phyloP scores from a whole-genome alignment of 1,284 basidiomycete species.

The Cryptococcus sp. region DNA sequence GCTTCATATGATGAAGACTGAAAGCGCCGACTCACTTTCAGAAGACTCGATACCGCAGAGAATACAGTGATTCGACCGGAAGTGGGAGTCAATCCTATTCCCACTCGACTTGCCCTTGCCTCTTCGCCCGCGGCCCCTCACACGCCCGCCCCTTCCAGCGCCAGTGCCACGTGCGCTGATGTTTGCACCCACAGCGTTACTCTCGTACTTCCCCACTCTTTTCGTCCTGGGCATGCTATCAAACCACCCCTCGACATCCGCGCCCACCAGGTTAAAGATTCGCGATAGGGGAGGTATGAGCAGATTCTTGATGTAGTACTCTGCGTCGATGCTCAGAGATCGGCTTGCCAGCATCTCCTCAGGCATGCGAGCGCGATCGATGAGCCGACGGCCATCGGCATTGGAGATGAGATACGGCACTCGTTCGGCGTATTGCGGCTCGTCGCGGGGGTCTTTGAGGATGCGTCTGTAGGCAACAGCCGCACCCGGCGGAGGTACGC shows the following conservation, averaged over 20 bases:
- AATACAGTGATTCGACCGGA: slow-evolving; percentile 67
- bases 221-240: slow-evolving; percentile 68
- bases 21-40: slow-evolving; percentile 53
- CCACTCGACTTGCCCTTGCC: slow-evolving; percentile 56
- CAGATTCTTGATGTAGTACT: slow-evolving; percentile 86
- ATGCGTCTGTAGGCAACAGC: slow-evolving; percentile 76
- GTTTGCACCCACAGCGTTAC: not conserved
- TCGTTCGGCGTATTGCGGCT: slow-evolving; percentile 88
- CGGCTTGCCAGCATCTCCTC: slow-evolving; percentile 70
- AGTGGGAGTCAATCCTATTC: slow-evolving; percentile 66
- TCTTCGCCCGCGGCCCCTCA: slow-evolving; percentile 11
- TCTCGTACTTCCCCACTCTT: slow-evolving; percentile 26
- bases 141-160: not conserved
- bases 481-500: slow-evolving; percentile 83
- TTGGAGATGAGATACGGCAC: slow-evolving; percentile 84
- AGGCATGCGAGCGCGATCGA: slow-evolving; percentile 77
- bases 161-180: not conserved
- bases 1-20: not conserved
- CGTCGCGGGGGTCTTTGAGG: slow-evolving; percentile 71
- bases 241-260: slow-evolving; percentile 84
- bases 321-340: slow-evolving; percentile 71
- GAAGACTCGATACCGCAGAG: slow-evolving; percentile 60
- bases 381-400: slow-evolving; percentile 66
- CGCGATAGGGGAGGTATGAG: slow-evolving; percentile 86
- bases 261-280: slow-evolving; percentile 88